Evolutionary conservation across 2,329 filamentous ascomycete species (phyloP).

Genomic region (Aureobasidium uvarum): DNA sequence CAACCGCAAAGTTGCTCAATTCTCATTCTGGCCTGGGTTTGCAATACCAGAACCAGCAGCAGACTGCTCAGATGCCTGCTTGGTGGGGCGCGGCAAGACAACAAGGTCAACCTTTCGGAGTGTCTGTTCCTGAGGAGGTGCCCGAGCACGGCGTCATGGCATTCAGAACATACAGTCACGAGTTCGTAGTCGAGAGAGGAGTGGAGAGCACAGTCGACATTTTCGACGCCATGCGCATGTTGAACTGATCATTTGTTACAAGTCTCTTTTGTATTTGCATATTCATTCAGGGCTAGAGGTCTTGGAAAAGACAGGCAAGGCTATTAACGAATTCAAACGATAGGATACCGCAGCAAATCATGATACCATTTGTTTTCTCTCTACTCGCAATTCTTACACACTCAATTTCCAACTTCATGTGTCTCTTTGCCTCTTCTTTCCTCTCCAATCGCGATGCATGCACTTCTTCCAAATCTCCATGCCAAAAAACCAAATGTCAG

Average conservation of each 20-base stretch:
- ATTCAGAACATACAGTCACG: not conserved
- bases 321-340: not conserved
- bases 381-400: too few species aligned
- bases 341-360: not conserved
- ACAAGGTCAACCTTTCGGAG: not conserved
- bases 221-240: conserved; percentile 8
- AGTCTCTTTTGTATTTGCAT: not conserved
- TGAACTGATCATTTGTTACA: not conserved
- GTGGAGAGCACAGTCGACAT: conserved; percentile 19
- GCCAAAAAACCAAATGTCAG: not conserved
- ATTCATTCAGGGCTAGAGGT: not conserved
- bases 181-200: not conserved
- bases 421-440: not conserved
- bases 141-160: conserved; percentile 10
- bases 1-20: conserved; percentile 4
- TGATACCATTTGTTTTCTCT: not conserved
- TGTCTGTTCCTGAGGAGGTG: conserved; percentile 9
- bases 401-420: too few species aligned
- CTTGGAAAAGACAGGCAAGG: not conserved
- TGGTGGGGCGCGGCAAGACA: not conserved
- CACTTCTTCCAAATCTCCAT: not conserved
- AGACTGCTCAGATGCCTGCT: conserved; percentile 2
- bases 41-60: conserved; percentile 1
- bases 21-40: not conserved
- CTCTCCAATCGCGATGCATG: not conserved